Percentiles rank a stretch among this genome's conserved stretches.
phyloP scores from a whole-genome alignment of 108 stramenopile species.

The Cyclotella kingstonii region DNA sequence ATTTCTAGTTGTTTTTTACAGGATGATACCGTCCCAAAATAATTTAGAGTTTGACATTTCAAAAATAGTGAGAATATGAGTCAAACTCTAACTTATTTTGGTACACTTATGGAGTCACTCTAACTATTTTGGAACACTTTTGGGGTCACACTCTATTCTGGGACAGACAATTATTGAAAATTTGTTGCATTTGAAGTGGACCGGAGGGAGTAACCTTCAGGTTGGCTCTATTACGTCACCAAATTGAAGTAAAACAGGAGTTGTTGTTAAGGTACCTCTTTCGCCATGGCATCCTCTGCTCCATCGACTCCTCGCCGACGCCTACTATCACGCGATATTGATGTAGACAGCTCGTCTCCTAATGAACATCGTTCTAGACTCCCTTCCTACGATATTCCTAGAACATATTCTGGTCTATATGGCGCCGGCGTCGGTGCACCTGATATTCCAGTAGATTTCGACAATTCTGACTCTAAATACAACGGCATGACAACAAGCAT shows the following conservation, averaged over 20 bases:
- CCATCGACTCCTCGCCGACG: slow-evolving; percentile 34
- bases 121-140: no score
- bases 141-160: no score
- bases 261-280: no score
- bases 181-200: no score
- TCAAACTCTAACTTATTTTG: no score
- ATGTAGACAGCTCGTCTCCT: slow-evolving; percentile 4
- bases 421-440: slow-evolving; percentile 50
- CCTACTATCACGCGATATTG: slow-evolving; percentile 24
- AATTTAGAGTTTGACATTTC: no score
- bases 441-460: slow-evolving; percentile 10
- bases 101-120: no score
- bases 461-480: background rate
- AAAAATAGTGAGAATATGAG: no score
- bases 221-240: background rate
- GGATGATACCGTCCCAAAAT: no score
- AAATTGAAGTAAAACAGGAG: background rate
- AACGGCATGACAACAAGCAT: background rate
- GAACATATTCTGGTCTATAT: slow-evolving; percentile 77
- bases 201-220: background rate
- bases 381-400: slow-evolving; percentile 72
- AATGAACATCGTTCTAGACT: slow-evolving; percentile 50
- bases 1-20: background rate
- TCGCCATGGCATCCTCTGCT: slow-evolving; percentile 42
- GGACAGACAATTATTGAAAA: no score